These are phyloP conservation scores for Cajanus cajan DNA, from an alignment of 306 rosid genomes.

Conservation along the genomic window DNA sequence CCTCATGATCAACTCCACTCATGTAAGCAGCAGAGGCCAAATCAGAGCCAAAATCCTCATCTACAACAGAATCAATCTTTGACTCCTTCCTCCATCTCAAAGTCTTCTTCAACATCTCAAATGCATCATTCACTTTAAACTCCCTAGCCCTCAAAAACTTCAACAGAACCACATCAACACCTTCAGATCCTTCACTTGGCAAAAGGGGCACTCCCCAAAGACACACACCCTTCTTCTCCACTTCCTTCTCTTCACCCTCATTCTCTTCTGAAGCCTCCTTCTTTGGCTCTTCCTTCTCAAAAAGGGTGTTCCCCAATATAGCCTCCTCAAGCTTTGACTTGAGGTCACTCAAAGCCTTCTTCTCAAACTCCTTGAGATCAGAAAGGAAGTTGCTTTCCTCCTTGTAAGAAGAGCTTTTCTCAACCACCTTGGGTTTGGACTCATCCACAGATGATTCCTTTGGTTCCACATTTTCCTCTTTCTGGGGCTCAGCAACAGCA, in stretches of 20 bases:
- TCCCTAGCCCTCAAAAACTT: constrained; percentile 56
- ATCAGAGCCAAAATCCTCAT: constrained; percentile 34
- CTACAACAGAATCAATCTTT: constrained; percentile 41
- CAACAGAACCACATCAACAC: constrained; percentile 40
- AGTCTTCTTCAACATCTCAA: constrained; percentile 54
- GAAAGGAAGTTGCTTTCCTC: constrained; percentile 52
- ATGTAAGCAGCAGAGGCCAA: constrained; percentile 34
- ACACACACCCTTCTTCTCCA: constrained; percentile 27
- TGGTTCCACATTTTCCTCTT: not conserved
- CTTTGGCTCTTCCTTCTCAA: constrained; percentile 31
- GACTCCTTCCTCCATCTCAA: constrained; percentile 53
- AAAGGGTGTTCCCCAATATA: constrained; percentile 27
- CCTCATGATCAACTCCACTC: constrained; percentile 46
- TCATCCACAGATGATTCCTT: constrained; percentile 6
- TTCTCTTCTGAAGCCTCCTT: not conserved
- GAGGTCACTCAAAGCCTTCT: constrained; percentile 38
- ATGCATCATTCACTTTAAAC: constrained; percentile 45
- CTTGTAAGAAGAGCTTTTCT: constrained; percentile 42
- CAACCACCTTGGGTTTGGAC: constrained; percentile 17
- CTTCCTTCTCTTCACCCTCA: constrained; percentile 3
- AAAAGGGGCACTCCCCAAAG: constrained; percentile 51
- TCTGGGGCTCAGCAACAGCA: not conserved
- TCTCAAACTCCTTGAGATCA: constrained; percentile 50
- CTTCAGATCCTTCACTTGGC: constrained; percentile 43
- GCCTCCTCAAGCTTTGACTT: constrained; percentile 49